phyloP scores from a whole-genome alignment of 306 rosid species.

The Vigna mungo region DNA sequence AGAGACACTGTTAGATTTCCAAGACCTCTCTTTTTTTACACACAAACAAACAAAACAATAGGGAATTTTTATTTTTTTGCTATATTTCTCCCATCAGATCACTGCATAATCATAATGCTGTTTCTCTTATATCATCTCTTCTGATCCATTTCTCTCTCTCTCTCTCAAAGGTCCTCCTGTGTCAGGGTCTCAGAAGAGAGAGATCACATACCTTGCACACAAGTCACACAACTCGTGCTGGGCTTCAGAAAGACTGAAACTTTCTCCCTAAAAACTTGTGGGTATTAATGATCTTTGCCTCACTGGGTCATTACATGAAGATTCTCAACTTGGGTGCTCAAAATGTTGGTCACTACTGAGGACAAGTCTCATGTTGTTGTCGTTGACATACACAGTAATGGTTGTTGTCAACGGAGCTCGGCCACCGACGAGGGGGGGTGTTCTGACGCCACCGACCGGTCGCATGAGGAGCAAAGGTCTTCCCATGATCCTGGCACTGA shows the following conservation, averaged over 20 bases:
- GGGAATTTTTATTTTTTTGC: background rate
- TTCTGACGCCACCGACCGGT: conserved; percentile 31
- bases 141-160: conserved; percentile 16
- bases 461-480: conserved; percentile 51
- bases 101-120: conserved; percentile 43
- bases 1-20: conserved; percentile 39
- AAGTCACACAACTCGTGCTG: conserved; percentile 37
- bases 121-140: conserved; percentile 38
- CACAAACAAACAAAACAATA: conserved; percentile 14
- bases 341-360: conserved; percentile 57
- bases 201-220: conserved; percentile 42
- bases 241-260: conserved; percentile 39
- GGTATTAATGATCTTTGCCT: conserved; percentile 56
- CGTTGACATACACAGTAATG: conserved; percentile 46
- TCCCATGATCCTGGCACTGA: conserved; percentile 52
- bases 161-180: conserved; percentile 43
- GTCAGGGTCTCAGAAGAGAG: conserved; percentile 47
- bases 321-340: conserved; percentile 58
- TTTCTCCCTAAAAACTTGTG: conserved; percentile 48
- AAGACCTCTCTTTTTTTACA: conserved; percentile 2
- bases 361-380: conserved; percentile 52
- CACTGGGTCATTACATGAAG: conserved; percentile 68
- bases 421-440: conserved; percentile 36
- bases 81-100: conserved; percentile 34
- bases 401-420: conserved; percentile 54